These are phyloP conservation scores for Trichosporon inkin DNA, from an alignment of 1,284 basidiomycete species.

Conservation along the genomic window DNA sequence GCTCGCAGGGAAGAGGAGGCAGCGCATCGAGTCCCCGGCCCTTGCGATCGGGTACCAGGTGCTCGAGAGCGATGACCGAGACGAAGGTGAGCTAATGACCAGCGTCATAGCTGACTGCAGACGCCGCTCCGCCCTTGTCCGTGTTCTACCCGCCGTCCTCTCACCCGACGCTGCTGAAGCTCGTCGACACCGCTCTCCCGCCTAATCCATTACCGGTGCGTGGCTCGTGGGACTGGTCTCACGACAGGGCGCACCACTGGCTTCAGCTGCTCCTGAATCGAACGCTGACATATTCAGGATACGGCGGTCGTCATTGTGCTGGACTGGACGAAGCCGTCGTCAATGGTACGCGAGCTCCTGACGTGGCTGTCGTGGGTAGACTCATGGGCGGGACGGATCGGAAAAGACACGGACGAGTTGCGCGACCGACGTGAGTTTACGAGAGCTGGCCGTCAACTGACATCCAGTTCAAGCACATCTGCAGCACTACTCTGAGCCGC, in stretches of 20 bases:
- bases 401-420: slow-evolving; percentile 62
- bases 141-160: slow-evolving; percentile 84
- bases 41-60: slow-evolving; percentile 85
- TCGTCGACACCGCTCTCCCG: slow-evolving; percentile 80
- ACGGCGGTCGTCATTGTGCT: slow-evolving; percentile 79
- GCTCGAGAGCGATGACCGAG: slow-evolving; percentile 79
- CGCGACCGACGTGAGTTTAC: slow-evolving; percentile 68
- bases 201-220: slow-evolving; percentile 51
- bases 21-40: slow-evolving; percentile 51
- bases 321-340: slow-evolving; percentile 95
- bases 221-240: background rate
- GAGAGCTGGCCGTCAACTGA: background rate
- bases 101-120: slow-evolving; percentile 49
- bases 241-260: too few relatives aligned
- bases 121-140: slow-evolving; percentile 77
- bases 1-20: slow-evolving; percentile 14
- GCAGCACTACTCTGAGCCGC: slow-evolving; percentile 83
- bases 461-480: slow-evolving; percentile 74
- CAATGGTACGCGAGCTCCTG: slow-evolving; percentile 71
- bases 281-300: slow-evolving; percentile 53
- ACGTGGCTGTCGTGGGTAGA: slow-evolving; percentile 83
- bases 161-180: slow-evolving; percentile 63
- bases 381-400: slow-evolving; percentile 57
- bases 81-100: slow-evolving; percentile 65
- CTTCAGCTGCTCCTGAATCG: too few relatives aligned